These are phyloP conservation scores for Acer saccharum DNA, from an alignment of 345 rosid genomes.

Conservation along the genomic window DNA sequence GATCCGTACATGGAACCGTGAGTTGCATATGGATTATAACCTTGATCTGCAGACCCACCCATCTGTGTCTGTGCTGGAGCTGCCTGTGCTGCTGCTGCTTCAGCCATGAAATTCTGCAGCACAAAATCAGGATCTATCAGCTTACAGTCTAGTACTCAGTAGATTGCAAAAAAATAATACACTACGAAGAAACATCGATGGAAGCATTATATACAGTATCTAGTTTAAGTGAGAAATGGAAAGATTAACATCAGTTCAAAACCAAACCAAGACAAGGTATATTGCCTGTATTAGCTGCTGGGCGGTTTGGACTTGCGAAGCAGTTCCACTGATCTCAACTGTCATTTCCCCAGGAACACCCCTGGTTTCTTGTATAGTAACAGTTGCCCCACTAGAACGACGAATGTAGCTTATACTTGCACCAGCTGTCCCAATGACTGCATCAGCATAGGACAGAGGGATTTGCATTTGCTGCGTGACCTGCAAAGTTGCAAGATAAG, in stretches of 20 bases:
- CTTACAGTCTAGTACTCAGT: neutral
- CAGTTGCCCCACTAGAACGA: constrained; percentile 96
- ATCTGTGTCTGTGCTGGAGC: constrained; percentile 55
- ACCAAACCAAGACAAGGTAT: constrained; percentile 5
- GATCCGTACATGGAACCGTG: constrained; percentile 82
- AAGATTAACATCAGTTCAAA: neutral
- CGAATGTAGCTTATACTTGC: constrained; percentile 95
- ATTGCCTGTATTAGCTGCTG: constrained; percentile 92
- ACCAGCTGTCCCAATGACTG: constrained; percentile 97
- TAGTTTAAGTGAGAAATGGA: neutral
- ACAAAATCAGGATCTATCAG: constrained; percentile 3
- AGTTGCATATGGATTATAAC: constrained; percentile 80
- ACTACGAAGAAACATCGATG: neutral
- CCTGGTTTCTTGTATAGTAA: constrained; percentile 93
- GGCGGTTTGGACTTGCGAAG: constrained; percentile 96
- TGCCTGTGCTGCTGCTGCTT: constrained; percentile 53
- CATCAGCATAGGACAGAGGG: constrained; percentile 89
- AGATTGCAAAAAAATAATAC: neutral
- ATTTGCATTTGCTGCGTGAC: constrained; percentile 94
- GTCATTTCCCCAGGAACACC: constrained; percentile 99
- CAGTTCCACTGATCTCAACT: constrained; percentile 96
- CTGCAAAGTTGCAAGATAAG: constrained; percentile 42
- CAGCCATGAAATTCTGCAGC: constrained; percentile 96
- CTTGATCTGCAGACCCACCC: constrained; percentile 69
- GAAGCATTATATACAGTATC: neutral